Evolutionary conservation across 2,329 filamentous ascomycete species (phyloP), one percentile per base, ranked within the genome.

Genomic region (Trichoderma harzianum): DNA sequence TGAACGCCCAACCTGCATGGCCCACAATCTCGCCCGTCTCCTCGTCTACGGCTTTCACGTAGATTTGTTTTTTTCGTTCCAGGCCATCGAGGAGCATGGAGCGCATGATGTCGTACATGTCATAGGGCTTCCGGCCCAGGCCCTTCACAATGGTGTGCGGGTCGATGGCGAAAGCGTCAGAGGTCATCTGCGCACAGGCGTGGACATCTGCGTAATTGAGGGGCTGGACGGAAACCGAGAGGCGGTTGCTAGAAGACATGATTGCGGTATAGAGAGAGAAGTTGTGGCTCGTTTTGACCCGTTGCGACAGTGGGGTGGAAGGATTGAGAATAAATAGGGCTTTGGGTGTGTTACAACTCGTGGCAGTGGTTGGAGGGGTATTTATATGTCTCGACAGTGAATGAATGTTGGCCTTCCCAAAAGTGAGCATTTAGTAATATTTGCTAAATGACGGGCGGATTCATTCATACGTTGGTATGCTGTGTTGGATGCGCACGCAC

Each of bases 141-240:
- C 70, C 47, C 61, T 73, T 73, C 58, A 73, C 70, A n/a, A 73
- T 55, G 28, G 70, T 72, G 26, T 73, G 66, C 11, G 72, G 70
- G 57, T 73, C 72, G 24, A 68, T 18, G 8, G 70, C 65, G 28
- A 73, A 73, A 14, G 70, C 62, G 16, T 64, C 60, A 36, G 63
- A 26, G 39, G 70, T 58, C 5, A 69, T 66, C 39, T 34, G 18
- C 26, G 72, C 70, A 63, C 70, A 73, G 65, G 60, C 60, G n/a
- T 32, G 60, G 36, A 72, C 63, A 32, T 73, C 70, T 16, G 65
- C 70, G 26, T 72, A 72, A 53, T 72, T 72, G 70, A 73, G 67
- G 5, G 70, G 60, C 30, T 36, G 21, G 12, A 73, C 71, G 11
- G 70, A 58, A 63, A 73, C n/a, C n/a, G 64, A 34, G 43, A 57